A percentile compares a stretch with the other conserved stretches of the same genome.
Evolutionary conservation across 2,329 filamentous ascomycete species (phyloP).

Genomic region (Paramyrothecium sp.): DNA sequence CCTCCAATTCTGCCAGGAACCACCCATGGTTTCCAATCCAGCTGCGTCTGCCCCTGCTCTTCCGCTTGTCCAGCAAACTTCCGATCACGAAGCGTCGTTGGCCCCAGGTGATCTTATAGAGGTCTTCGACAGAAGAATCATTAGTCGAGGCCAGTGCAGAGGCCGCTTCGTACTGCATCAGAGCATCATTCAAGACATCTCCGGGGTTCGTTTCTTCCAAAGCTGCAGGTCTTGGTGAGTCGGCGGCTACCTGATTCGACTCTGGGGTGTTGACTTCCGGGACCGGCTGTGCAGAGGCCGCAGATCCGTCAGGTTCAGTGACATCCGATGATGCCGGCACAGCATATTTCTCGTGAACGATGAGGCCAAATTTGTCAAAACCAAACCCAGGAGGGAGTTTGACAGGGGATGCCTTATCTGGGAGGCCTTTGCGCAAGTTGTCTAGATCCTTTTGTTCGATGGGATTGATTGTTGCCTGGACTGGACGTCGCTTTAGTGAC

Average conservation of each 20-base stretch:
- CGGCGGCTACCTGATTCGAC: background rate
- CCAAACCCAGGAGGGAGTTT: background rate
- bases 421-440: background rate
- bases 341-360: too few species aligned
- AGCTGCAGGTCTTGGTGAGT: background rate
- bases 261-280: background rate
- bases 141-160: too few species aligned
- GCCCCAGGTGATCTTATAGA: too few species aligned
- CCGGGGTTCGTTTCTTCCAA: background rate
- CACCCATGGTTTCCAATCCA: too few species aligned
- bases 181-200: background rate
- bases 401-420: background rate
- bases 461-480: background rate
- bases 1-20: too few species aligned
- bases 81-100: too few species aligned
- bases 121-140: too few species aligned
- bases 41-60: too few species aligned
- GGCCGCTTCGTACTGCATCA: too few species aligned
- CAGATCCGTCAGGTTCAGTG: background rate
- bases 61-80: too few species aligned
- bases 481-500: background rate
- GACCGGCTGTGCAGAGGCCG: background rate
- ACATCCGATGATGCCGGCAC: background rate
- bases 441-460: background rate
- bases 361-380: too few species aligned